These are phyloP conservation scores for Pichia sp. DNA, from an alignment of 1,139 yeast genomes.

Conservation along the genomic window DNA sequence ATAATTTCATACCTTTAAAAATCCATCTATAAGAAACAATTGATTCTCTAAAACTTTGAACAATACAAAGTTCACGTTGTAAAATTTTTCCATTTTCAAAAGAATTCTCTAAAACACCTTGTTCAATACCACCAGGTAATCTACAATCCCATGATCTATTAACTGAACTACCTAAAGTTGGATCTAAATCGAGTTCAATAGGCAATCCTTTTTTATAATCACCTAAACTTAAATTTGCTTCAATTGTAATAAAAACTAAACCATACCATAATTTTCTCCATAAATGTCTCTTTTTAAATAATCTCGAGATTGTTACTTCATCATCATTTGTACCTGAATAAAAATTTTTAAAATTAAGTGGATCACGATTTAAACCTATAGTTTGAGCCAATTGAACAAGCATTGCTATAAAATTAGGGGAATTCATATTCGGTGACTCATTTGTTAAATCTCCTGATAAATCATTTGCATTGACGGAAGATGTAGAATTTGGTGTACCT, in stretches of 20 bases:
- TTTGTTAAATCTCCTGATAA: constrained; percentile 29
- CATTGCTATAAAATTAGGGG: constrained; percentile 29
- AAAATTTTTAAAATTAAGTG: constrained; percentile 30
- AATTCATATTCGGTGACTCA: constrained; percentile 31
- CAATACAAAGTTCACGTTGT: constrained; percentile 33
- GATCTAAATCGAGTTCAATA: constrained; percentile 31
- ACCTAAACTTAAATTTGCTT: constrained; percentile 30
- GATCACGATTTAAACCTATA: constrained; percentile 34
- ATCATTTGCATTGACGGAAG: constrained; percentile 24
- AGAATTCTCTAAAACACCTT: constrained; percentile 30
- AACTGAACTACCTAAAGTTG: constrained; percentile 25
- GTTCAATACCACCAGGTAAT: constrained; percentile 32
- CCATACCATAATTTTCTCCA: constrained; percentile 35
- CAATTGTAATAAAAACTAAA: constrained; percentile 27
- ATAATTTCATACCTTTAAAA: constrained; percentile 32
- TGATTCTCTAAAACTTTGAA: constrained; percentile 33
- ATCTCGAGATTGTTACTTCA: constrained; percentile 23
- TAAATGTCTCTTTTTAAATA: constrained; percentile 31
- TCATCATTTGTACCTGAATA: constrained; percentile 26
- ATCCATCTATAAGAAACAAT: constrained; percentile 32
- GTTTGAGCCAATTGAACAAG: constrained; percentile 32
- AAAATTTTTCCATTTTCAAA: constrained; percentile 28
- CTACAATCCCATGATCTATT: constrained; percentile 32
- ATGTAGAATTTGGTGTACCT: constrained; percentile 14
- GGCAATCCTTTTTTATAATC: constrained; percentile 32